These are phyloP conservation scores for Ophiostoma tasmaniense DNA, from an alignment of 2,329 filamentous ascomycete species.

Conservation along the genomic window DNA sequence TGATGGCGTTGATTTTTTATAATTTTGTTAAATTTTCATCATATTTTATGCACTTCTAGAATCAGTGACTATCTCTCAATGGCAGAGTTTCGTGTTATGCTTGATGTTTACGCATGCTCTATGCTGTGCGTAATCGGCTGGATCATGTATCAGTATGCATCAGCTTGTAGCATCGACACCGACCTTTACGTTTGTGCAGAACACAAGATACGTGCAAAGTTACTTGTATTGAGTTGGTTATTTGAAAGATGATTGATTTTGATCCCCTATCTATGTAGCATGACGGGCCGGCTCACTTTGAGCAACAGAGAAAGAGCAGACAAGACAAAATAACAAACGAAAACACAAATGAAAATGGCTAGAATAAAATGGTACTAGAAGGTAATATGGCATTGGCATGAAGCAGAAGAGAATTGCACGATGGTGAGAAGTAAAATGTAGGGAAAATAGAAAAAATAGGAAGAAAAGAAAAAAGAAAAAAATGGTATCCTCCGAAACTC, in stretches of 20 bases:
- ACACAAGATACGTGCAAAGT: background rate
- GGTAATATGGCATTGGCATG: background rate
- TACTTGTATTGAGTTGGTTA: background rate
- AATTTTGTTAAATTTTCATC: slow-evolving; percentile 5
- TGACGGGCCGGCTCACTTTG: background rate
- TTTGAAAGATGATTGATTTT: background rate
- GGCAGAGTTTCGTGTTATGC: background rate
- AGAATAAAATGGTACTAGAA: background rate
- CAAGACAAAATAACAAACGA: background rate
- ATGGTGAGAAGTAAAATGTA: background rate
- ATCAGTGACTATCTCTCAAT: no score
- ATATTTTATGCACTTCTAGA: background rate
- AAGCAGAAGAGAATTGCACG: background rate
- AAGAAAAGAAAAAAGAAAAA: background rate
- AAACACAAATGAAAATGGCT: background rate
- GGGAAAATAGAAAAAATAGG: background rate
- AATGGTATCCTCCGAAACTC: background rate
- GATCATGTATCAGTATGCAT: no score
- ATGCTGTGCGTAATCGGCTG: no score
- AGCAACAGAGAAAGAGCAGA: background rate
- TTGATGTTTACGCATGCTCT: background rate
- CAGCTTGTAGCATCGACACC: no score
- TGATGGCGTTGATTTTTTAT: slow-evolving; percentile 7
- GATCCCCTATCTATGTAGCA: background rate
- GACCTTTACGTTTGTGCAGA: no score